Percentiles rank a stretch among this genome's conserved stretches.
Conservation (phyloP, 2,329 filamentous ascomycete genomes). For the Incumbomyces lentus region DNA sequence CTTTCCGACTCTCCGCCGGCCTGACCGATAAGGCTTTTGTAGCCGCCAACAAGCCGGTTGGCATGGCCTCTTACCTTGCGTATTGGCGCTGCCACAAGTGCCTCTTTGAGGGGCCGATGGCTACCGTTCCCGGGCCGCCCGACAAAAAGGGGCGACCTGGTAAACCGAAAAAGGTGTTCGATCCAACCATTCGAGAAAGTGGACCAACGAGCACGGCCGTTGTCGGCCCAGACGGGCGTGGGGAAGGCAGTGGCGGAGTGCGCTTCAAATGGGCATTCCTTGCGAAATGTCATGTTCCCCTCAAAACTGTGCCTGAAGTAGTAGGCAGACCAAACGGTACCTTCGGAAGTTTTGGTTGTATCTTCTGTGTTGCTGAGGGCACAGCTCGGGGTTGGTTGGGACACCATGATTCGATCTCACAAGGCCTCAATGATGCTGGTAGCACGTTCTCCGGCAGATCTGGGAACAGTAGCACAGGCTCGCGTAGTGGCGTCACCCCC, state of each 20-base stretch:
- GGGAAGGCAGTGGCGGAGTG: slow-evolving; percentile 24
- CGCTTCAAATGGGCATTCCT: slow-evolving; percentile 39
- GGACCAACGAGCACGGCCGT: slow-evolving; percentile 3
- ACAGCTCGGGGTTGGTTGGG: slow-evolving; percentile 19
- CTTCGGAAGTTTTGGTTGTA: slow-evolving; percentile 32
- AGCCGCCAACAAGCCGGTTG: slow-evolving; percentile 14
- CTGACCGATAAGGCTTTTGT: slow-evolving; percentile 17
- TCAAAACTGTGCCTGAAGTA: slow-evolving; percentile 21
- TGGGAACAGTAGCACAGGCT: background rate
- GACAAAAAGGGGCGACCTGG: slow-evolving; percentile 12
- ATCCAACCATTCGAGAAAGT: slow-evolving; percentile 22
- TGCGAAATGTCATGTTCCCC: slow-evolving; percentile 35
- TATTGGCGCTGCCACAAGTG: slow-evolving; percentile 35
- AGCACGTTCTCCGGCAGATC: background rate
- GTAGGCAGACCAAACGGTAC: slow-evolving; percentile 11
- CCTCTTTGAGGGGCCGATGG: slow-evolving; percentile 32
- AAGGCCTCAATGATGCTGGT: background rate
- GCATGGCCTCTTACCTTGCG: slow-evolving; percentile 11
- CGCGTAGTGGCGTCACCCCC: slow-evolving; percentile 16
- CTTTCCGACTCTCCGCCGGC: slow-evolving; percentile 15
- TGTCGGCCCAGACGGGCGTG: slow-evolving; percentile 4
- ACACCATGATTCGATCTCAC: background rate
- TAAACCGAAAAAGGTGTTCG: slow-evolving; percentile 21
- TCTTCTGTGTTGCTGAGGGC: slow-evolving; percentile 36
- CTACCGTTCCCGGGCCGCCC: slow-evolving; percentile 11